These are phyloP conservation scores for Euphorbia tirucalli DNA, from an alignment of 345 rosid genomes.

Conservation along the genomic window DNA sequence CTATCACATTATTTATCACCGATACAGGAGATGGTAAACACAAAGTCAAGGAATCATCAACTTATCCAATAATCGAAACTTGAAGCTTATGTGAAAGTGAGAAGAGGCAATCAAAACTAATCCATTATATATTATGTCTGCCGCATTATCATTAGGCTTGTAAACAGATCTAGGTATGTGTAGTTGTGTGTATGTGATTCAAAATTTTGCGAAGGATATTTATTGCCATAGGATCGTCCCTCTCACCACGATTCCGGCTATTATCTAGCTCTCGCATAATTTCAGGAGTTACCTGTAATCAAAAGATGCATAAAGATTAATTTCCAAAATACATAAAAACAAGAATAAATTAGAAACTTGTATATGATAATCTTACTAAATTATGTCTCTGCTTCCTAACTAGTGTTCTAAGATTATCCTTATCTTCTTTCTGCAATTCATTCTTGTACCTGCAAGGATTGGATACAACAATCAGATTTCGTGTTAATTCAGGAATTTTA, in stretches of 20 bases:
- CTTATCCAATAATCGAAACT: neutral
- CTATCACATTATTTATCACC: conserved; percentile 62
- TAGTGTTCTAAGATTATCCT: conserved; percentile 61
- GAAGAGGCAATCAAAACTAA: neutral
- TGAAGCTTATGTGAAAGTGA: neutral
- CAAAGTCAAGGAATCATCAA: conserved; percentile 53
- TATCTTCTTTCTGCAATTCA: conserved; percentile 75
- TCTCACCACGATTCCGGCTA: conserved; percentile 87
- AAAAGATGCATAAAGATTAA: conserved; percentile 7
- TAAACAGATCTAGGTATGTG: neutral
- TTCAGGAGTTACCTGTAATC: conserved; percentile 77
- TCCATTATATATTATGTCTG: neutral
- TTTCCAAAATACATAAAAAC: neutral
- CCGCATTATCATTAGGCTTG: neutral
- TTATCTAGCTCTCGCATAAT: conserved; percentile 68
- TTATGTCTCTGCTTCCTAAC: conserved; percentile 69
- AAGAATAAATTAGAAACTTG: neutral
- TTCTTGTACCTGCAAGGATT: conserved; percentile 69
- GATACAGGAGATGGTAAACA: conserved; percentile 51
- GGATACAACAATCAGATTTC: neutral
- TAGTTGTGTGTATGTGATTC: neutral
- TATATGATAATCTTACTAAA: conserved; percentile 46
- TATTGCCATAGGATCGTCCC: conserved; percentile 60
- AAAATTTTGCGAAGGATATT: conserved; percentile 60
- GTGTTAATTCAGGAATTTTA: neutral